These are phyloP conservation scores for Chrysopogon serrulatus DNA, from an alignment of 176 grass and related monocot species.

Conservation along the genomic window DNA sequence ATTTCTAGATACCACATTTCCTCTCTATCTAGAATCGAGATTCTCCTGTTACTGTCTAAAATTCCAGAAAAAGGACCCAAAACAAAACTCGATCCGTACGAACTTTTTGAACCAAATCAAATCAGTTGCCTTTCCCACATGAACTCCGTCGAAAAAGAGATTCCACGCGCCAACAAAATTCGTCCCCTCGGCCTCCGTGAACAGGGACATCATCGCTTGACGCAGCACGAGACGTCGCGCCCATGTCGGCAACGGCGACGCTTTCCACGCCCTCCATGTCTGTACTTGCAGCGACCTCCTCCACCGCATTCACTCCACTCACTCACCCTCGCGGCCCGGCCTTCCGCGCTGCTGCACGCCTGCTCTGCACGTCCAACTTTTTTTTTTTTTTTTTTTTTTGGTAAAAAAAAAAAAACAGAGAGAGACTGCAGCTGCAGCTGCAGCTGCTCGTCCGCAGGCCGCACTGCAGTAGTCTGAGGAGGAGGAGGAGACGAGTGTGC, in stretches of 20 bases:
- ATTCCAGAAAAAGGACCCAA: background rate
- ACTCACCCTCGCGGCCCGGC: too few relatives aligned
- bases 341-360: background rate
- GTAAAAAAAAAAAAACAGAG: too few relatives aligned
- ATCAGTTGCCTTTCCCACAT: background rate
- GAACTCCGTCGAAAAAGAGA: background rate
- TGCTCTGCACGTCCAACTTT: background rate
- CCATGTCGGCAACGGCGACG: slow-evolving; percentile 18
- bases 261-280: background rate
- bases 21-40: background rate
- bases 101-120: background rate
- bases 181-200: background rate
- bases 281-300: background rate
- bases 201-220: background rate
- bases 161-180: background rate
- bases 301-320: background rate
- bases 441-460: too few relatives aligned
- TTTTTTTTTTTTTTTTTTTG: too few relatives aligned
- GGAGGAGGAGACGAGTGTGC: background rate
- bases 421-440: too few relatives aligned
- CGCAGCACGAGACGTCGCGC: background rate
- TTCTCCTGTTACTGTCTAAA: background rate
- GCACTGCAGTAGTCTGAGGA: background rate
- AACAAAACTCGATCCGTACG: background rate
- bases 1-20: too few relatives aligned